phyloP scores from a whole-genome alignment of 257 asterid genomes.

The Fraxinus excelsior region DNA sequence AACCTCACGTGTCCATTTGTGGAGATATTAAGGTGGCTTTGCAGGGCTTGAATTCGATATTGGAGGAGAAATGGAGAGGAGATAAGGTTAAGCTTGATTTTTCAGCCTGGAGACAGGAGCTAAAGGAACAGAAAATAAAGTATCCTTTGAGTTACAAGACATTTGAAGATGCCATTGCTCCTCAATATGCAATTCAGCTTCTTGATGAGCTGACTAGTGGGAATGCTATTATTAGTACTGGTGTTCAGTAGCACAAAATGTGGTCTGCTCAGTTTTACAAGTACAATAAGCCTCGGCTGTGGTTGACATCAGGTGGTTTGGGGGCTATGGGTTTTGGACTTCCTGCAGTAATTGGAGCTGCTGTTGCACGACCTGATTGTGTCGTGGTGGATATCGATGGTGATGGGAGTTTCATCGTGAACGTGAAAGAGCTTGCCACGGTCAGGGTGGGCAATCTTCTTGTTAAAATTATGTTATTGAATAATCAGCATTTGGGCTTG shows the following conservation, averaged over 20 bases:
- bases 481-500: constrained; percentile 87
- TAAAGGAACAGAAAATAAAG: constrained; percentile 56
- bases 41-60: constrained; percentile 53
- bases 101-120: constrained; percentile 69
- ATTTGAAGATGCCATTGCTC: constrained; percentile 71
- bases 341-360: constrained; percentile 90
- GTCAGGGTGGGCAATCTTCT: constrained; percentile 75
- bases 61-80: constrained; percentile 33
- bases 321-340: constrained; percentile 91
- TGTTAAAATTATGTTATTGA: constrained; percentile 68
- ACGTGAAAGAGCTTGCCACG: constrained; percentile 80
- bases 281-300: constrained; percentile 71
- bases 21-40: constrained; percentile 65
- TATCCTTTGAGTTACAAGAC: constrained; percentile 59
- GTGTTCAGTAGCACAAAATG: constrained; percentile 93
- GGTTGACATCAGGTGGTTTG: constrained; percentile 76
- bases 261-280: constrained; percentile 89
- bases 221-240: constrained; percentile 68
- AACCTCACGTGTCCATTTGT: constrained; percentile 73
- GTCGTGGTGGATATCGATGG: constrained; percentile 85
- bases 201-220: constrained; percentile 81
- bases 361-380: constrained; percentile 71
- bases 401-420: constrained; percentile 89
- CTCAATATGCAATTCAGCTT: constrained; percentile 68
- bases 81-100: constrained; percentile 42